phyloP scores from a whole-genome alignment of 179 eudicot species.

The Patellifolia procumbens region DNA sequence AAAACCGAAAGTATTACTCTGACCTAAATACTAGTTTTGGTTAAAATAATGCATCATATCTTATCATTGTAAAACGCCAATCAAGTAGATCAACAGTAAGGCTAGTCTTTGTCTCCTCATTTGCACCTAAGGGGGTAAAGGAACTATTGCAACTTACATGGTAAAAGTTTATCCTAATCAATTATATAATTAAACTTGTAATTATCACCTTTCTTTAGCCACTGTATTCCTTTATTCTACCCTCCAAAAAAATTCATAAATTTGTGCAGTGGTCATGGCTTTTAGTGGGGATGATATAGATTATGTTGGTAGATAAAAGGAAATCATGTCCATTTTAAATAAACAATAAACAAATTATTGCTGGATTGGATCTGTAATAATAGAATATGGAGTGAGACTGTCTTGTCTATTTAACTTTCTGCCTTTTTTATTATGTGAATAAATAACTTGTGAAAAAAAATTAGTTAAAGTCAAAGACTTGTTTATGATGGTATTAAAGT shows the following conservation, averaged over 20 bases:
- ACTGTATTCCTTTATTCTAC: neutral
- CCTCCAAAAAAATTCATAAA: neutral
- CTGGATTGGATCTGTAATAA: conserved; percentile 14
- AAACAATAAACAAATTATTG: neutral
- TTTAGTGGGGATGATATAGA: conserved; percentile 9
- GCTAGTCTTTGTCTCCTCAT: neutral
- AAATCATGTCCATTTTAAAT: neutral
- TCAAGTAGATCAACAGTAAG: too few species aligned
- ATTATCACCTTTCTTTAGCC: neutral
- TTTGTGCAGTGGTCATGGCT: neutral
- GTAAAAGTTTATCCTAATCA: neutral
- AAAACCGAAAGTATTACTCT: too few species aligned
- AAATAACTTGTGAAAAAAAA: neutral
- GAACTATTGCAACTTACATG: neutral
- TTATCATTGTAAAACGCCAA: neutral
- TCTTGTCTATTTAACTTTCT: conserved; percentile 4
- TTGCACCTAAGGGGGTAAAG: neutral
- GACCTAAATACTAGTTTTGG: neutral
- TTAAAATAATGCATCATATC: neutral
- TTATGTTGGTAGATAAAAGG: neutral
- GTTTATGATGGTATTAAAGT: conserved; percentile 1
- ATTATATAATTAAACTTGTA: neutral
- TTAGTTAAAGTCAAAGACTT: conserved; percentile 16
- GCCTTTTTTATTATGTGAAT: neutral
- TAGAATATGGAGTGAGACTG: conserved; percentile 16